Percentiles rank a stretch among this genome's conserved stretches.
phyloP scores from a whole-genome alignment of 805 yeast genomes.

The Barnettozyma populi region DNA sequence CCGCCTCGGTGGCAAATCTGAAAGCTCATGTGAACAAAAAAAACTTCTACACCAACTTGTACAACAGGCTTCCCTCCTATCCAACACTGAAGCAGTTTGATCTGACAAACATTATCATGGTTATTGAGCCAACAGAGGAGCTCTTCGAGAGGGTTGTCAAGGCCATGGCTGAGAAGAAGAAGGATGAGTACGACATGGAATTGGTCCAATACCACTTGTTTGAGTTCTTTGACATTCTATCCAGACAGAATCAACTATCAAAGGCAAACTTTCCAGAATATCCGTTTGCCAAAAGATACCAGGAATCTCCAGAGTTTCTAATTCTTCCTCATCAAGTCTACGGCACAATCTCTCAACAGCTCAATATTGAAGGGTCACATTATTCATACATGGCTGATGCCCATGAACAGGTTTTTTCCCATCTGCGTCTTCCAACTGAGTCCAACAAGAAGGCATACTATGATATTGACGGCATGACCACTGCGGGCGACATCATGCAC shows the following conservation, averaged over 20 bases:
- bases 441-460: constrained; percentile 16
- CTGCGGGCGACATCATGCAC: constrained; percentile 17
- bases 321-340: constrained; percentile 48
- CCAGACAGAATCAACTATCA: constrained; percentile 9
- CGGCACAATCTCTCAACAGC: constrained; percentile 48
- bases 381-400: constrained; percentile 39
- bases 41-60: constrained; percentile 26
- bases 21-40: constrained; percentile 7
- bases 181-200: constrained; percentile 51
- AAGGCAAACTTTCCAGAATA: neutral
- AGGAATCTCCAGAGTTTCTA: constrained; percentile 23
- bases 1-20: neutral
- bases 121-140: constrained; percentile 43
- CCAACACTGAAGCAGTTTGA: constrained; percentile 25
- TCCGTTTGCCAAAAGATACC: constrained; percentile 8
- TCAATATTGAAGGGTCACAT: constrained; percentile 33
- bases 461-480: constrained; percentile 12
- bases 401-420: constrained; percentile 33
- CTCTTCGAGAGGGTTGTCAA: constrained; percentile 19
- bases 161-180: constrained; percentile 23
- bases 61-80: constrained; percentile 35
- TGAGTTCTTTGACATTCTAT: constrained; percentile 17
- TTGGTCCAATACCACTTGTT: constrained; percentile 37
- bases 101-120: constrained; percentile 48
- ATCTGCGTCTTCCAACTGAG: constrained; percentile 13